A percentile compares a stretch with the other conserved stretches of the same genome.
Evolutionary conservation across 1,284 basidiomycete genomes (phyloP).

Genomic region (Apiotrichum veenhuisii): DNA sequence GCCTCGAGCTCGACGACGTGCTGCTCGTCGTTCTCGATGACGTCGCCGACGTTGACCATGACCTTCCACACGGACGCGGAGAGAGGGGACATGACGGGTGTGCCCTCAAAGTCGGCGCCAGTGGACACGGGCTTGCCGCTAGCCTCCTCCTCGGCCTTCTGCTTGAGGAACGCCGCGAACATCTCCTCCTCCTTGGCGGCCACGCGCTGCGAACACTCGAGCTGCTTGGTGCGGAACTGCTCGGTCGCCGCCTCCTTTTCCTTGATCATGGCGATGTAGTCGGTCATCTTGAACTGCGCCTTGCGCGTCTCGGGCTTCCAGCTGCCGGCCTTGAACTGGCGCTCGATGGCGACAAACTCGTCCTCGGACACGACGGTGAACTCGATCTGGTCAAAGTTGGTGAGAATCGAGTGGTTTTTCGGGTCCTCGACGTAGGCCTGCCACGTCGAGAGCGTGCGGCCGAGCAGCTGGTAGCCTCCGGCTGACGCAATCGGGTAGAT

Average conservation of each 20-base stretch:
- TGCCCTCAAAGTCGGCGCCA: constrained; percentile 7
- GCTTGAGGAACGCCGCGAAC: constrained; percentile 16
- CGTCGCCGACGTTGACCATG: constrained; percentile 52
- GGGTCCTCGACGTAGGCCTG: constrained; percentile 50
- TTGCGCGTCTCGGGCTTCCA: constrained; percentile 54
- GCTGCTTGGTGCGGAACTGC: constrained; percentile 50
- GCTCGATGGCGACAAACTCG: constrained; percentile 53
- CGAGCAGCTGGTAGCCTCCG: constrained; percentile 64
- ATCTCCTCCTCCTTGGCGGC: constrained; percentile 31
- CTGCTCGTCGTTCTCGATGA: constrained; percentile 54
- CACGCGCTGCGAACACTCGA: constrained; percentile 23
- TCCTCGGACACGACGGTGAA: constrained; percentile 36
- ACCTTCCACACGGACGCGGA: constrained; percentile 62
- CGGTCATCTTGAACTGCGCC: constrained; percentile 22
- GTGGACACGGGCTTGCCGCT: not conserved
- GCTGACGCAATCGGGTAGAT: constrained; percentile 66
- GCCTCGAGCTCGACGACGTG: constrained; percentile 61
- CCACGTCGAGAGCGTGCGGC: constrained; percentile 39
- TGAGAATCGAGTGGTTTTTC: constrained; percentile 60
- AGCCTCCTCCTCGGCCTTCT: constrained; percentile 18
- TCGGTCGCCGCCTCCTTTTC: constrained; percentile 45
- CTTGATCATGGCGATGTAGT: constrained; percentile 12
- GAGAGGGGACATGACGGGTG: constrained; percentile 52
- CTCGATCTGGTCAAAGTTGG: constrained; percentile 62
- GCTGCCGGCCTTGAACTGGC: constrained; percentile 60